Conservation (phyloP, 768 basidiomycete species). For the Podaxis mareebaensis region DNA sequence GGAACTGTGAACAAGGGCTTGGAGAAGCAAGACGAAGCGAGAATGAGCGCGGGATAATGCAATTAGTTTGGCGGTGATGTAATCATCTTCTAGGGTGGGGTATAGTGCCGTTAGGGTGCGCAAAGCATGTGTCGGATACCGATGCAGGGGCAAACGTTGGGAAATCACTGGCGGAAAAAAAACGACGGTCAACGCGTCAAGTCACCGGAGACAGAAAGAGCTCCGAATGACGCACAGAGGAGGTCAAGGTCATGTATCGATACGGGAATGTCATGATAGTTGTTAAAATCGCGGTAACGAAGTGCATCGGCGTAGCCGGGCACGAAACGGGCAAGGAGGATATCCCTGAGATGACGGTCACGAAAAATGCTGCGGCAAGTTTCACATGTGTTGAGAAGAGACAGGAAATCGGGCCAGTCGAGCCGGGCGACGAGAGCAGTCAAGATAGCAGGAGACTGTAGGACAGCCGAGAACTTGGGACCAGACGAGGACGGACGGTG, state of each 20-base stretch:
- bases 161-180: constrained; percentile 53
- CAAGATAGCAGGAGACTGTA: constrained; percentile 25
- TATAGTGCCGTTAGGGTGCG: constrained; percentile 43
- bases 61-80: constrained; percentile 38
- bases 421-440: constrained; percentile 31
- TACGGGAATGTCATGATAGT: constrained; percentile 49
- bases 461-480: constrained; percentile 18
- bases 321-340: constrained; percentile 51
- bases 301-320: constrained; percentile 55
- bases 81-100: constrained; percentile 34
- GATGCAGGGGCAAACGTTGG: constrained; percentile 61
- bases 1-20: constrained; percentile 70
- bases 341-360: constrained; percentile 31
- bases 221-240: constrained; percentile 48
- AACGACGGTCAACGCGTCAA: constrained; percentile 17
- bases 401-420: constrained; percentile 39
- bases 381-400: constrained; percentile 41
- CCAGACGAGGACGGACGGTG: constrained; percentile 18
- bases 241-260: constrained; percentile 61
- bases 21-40: constrained; percentile 71
- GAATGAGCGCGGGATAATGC: constrained; percentile 65
- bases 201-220: constrained; percentile 10
- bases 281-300: constrained; percentile 37
- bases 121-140: constrained; percentile 71
- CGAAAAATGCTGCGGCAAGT: constrained; percentile 31